Base-by-base conservation (phyloP, 257 asterid species). In the Misopates orontium region DNA sequence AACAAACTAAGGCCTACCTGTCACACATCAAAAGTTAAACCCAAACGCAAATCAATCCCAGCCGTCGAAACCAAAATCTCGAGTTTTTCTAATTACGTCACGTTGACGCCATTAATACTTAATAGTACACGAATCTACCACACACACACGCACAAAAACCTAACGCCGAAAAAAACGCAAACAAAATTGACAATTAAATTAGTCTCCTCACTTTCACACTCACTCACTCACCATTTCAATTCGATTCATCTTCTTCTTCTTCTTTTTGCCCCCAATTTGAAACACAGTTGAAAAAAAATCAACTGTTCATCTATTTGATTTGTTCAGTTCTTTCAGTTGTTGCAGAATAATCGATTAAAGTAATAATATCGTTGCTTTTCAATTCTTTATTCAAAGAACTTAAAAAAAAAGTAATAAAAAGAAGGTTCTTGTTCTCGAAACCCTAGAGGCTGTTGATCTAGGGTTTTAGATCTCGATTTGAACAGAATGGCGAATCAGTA, bases 401-500 rank as follows among this genome's bases (percentile, higher is more conserved):
- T 64, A 18, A 67, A 66, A 58, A 40, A 17, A 44, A 17, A 49
- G 58, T 66, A 5, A 4, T 49, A 41, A 11, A 62, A 8, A 28
- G 17, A n/a, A 32, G 51, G 9, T 60, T 53, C 44, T n/a, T n/a
- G n/a, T 21, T 4, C 49, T 25, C 1, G 17, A 21, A 9, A 20
- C 21, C 71, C 69, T 49, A 47, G 36, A n/a, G 42, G 55, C 15
- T 25, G 59, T 47, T 73, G 64, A 73, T 73, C 79, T 59, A 64
- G 79, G 75, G 69, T 70, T 64, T 28, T 69, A 32, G 16, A 20
- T 58, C 48, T 19, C 57, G 31, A 48, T 6, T 53, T 28, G 24
- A 17, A n/a, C n/a, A 67, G 24, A 68, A 84, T 84, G 89, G 83
- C 81, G 40, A 63, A 58, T 72, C 60, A 75, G 28, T 67, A 57